A percentile compares a stretch with the other conserved stretches of the same genome.
Conservation (phyloP, 2,329 filamentous ascomycete genomes). For the Penicillium griseofulvum region DNA sequence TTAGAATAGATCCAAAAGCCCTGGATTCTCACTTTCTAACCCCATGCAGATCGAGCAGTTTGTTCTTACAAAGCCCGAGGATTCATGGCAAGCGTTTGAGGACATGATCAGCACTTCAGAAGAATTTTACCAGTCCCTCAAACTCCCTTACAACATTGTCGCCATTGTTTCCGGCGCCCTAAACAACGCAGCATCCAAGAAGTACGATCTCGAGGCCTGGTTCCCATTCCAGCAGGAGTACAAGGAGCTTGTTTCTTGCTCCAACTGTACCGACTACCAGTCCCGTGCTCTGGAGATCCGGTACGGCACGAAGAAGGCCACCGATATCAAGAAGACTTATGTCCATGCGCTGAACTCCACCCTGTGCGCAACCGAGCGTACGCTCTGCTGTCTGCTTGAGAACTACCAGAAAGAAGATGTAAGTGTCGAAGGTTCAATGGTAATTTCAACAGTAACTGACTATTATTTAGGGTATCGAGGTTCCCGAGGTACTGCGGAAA, state of each 20-base stretch:
- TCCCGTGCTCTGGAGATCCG: slow-evolving; percentile 89
- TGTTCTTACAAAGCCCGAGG: slow-evolving; percentile 76
- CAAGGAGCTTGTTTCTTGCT: slow-evolving; percentile 96
- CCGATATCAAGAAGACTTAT: slow-evolving; percentile 84
- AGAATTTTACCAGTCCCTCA: slow-evolving; percentile 89
- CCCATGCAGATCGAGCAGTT: slow-evolving; percentile 68
- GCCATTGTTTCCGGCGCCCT: slow-evolving; percentile 94
- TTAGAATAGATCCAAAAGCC: slow-evolving; percentile 27
- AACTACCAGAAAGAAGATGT: slow-evolving; percentile 92
- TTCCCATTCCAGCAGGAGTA: slow-evolving; percentile 96
- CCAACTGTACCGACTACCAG: slow-evolving; percentile 98
- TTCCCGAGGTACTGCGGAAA: slow-evolving; percentile 80
- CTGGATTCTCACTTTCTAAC: not conserved
- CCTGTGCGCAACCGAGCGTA: slow-evolving; percentile 84
- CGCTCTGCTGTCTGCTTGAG: slow-evolving; percentile 90
- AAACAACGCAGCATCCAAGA: slow-evolving; percentile 86
- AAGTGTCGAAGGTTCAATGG: slow-evolving; percentile 31
- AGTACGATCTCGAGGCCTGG: slow-evolving; percentile 95
- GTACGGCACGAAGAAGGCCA: slow-evolving; percentile 82
- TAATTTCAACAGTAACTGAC: slow-evolving; percentile 17
- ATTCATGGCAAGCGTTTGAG: slow-evolving; percentile 91
- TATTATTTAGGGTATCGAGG: slow-evolving; percentile 62
- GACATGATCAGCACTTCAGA: slow-evolving; percentile 88
- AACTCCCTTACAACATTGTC: slow-evolving; percentile 86
- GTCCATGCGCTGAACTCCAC: slow-evolving; percentile 91